Evolutionary conservation across 306 rosid species (phyloP).

Genomic region (Spatholobus suberectus): DNA sequence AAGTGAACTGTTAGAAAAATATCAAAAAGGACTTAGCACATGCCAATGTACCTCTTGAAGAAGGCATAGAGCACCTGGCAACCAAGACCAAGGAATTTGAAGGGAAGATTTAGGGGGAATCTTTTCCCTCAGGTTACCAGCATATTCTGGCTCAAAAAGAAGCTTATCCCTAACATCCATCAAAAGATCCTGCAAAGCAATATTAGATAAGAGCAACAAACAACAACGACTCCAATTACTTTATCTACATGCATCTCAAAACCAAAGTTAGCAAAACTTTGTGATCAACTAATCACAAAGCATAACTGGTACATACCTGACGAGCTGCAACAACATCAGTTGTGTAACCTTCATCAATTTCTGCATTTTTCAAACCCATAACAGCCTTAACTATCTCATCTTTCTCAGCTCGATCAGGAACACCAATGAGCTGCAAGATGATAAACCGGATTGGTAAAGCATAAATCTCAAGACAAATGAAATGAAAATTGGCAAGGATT

Average conservation of each 20-base stretch:
- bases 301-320: constrained; percentile 56
- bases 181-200: constrained; percentile 71
- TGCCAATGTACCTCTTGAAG: constrained; percentile 87
- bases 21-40: constrained; percentile 5
- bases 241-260: background rate
- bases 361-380: constrained; percentile 79
- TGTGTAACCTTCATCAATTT: constrained; percentile 93
- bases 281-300: background rate
- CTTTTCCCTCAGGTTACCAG: constrained; percentile 80
- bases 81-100: constrained; percentile 88
- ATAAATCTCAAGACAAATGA: constrained; percentile 34
- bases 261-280: constrained; percentile 19
- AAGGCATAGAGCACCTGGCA: constrained; percentile 92
- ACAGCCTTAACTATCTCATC: constrained; percentile 96
- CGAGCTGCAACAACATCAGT: constrained; percentile 77
- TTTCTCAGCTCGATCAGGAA: constrained; percentile 85
- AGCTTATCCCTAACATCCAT: constrained; percentile 97
- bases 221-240: background rate
- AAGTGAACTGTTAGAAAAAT: background rate
- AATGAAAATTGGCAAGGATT: constrained; percentile 3
- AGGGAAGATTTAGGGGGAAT: constrained; percentile 86
- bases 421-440: constrained; percentile 85
- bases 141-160: constrained; percentile 96
- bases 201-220: constrained; percentile 33
- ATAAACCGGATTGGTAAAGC: constrained; percentile 28